These are phyloP conservation scores for Salisapilia sapeloensis DNA, from an alignment of 352 stramenopile genomes.

Conservation along the genomic window DNA sequence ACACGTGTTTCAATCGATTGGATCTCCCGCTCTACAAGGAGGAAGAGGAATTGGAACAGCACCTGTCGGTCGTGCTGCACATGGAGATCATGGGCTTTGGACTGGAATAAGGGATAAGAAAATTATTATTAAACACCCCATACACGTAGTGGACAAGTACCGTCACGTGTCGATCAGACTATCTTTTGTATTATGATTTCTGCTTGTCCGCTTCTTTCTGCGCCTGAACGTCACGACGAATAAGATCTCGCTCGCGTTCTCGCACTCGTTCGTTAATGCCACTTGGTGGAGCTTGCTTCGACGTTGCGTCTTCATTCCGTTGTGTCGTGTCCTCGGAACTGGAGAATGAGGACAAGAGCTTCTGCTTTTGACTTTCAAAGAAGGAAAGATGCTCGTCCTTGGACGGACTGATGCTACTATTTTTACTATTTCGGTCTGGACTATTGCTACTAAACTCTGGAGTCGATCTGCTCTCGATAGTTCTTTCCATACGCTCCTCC, in stretches of 20 bases:
- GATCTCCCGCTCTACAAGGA: conserved; percentile 51
- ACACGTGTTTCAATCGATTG: conserved; percentile 77
- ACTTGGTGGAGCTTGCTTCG: conserved; percentile 10
- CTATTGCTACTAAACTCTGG: conserved; percentile 1
- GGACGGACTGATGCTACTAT: conserved; percentile 1
- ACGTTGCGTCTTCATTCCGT: background rate
- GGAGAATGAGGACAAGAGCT: conserved; percentile 10
- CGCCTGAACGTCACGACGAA: conserved; percentile 22
- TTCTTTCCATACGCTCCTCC: conserved; percentile 13
- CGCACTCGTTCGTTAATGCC: conserved; percentile 25
- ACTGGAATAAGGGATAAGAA: conserved; percentile 9
- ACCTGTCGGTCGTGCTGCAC: conserved; percentile 58
- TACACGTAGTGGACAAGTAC: conserved; percentile 3
- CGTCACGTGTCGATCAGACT: background rate
- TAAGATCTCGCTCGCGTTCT: conserved; percentile 24
- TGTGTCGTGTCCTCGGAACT: conserved; percentile 3
- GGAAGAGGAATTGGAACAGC: conserved; percentile 55
- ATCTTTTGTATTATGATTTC: background rate
- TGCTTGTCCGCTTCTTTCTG: conserved; percentile 16
- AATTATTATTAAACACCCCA: background rate
- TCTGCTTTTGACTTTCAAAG: conserved; percentile 19
- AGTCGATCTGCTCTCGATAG: too few relatives aligned
- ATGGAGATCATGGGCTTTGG: conserved; percentile 35
- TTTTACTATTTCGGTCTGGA: conserved; percentile 1
- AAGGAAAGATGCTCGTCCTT: too few relatives aligned